A percentile compares a stretch with the other conserved stretches of the same genome.
Evolutionary conservation across 2,329 filamentous ascomycete species (phyloP).

Genomic region (Apiospora phragmitis): DNA sequence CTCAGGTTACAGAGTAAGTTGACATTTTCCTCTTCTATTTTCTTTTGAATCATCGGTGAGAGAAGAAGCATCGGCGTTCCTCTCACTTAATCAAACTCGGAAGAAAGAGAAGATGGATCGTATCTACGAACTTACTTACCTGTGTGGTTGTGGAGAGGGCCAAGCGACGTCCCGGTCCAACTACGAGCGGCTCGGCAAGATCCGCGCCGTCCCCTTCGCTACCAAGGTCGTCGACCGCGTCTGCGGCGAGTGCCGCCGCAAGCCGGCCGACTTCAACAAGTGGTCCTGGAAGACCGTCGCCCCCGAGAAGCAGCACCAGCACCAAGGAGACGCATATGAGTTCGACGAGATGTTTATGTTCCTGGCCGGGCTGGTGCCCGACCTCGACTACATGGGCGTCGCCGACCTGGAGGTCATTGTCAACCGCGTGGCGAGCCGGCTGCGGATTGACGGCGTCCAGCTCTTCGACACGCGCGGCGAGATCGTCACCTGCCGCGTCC

Average conservation of each 20-base stretch:
- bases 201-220: background rate
- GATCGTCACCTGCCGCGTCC: background rate
- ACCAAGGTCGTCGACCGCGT: background rate
- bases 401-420: background rate
- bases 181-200: background rate
- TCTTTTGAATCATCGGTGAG: background rate
- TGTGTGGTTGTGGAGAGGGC: background rate
- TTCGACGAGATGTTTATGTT: background rate
- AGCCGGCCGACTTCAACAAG: background rate
- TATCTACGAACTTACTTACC: background rate
- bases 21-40: background rate
- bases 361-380: background rate
- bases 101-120: background rate
- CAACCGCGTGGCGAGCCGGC: background rate
- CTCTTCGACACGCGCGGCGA: background rate
- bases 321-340: background rate
- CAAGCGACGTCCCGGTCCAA: background rate
- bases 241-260: background rate
- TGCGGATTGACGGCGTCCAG: background rate
- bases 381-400: background rate
- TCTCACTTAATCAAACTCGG: background rate
- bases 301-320: background rate
- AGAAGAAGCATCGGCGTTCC: background rate
- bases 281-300: background rate
- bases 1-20: conserved; percentile 5